Base-by-base conservation (phyloP, 352 stramenopile species). In the Globisporangium middletonii region DNA sequence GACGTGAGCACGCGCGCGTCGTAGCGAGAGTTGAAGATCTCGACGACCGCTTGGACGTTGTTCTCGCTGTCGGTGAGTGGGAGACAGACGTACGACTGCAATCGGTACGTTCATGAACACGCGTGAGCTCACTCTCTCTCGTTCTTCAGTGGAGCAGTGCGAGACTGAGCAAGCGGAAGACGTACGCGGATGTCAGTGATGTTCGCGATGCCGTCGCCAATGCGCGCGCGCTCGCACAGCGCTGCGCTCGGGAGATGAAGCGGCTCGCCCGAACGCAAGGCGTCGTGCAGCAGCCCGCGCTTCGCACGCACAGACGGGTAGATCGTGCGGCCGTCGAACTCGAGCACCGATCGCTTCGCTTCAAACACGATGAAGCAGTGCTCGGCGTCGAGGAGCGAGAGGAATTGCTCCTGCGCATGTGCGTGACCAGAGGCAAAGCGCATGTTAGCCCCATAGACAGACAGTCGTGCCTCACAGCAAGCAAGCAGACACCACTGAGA, bases 1-100 rank as follows among this genome's bases (percentile, higher is more conserved):
- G 62, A 55, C 0, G 55, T 64, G 53, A 88, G 58, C 16, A 77
- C 59, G 16, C 68, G 57, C 3, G 63, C 50, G 49, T 77, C 68
- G 23, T 87, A 69, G 18, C 73, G 75, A 3, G 77, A 77, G 63
- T 89, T 89, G 62, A 84, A 87, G 43, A 91, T 62, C 64, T 91
- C 77, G 12, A 81, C 78, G 30, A 89, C 69, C 12, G 72, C 80
- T 51, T 76, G 76, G 33, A 88, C 73, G 8, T 41, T 70, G 26
- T 67, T 75, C 15, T 71, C 66, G 38, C 69, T 72, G 59, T 91
- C 76, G 35, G 81, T 67, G 2, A 91, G 75, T n/a, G 80, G 80
- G 33, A 89, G 55, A 50, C 80, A 91, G 30, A 91, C 53, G 60
- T 89, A 89, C 3, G 78, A 86, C 57, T 79, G 51, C 9, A 44